A percentile compares a stretch with the other conserved stretches of the same genome.
Conservation (phyloP, 768 basidiomycete genomes). For the Exsudoporus frostii region DNA sequence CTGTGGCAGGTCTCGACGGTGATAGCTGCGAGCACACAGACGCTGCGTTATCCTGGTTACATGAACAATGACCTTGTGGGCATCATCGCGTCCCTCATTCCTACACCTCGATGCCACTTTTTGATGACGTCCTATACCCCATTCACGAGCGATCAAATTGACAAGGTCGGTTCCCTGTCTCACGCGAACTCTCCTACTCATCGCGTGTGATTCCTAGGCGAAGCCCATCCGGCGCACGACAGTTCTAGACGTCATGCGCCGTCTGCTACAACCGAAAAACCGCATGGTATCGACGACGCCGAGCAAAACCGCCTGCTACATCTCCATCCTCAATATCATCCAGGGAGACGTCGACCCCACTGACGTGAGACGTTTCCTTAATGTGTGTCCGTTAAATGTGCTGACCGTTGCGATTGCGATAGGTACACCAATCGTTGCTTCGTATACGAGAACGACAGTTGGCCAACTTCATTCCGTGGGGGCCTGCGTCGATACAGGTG, state of each 20-base stretch:
- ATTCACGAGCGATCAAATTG: conserved; percentile 94
- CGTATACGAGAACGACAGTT: conserved; percentile 95
- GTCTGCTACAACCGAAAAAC: conserved; percentile 96
- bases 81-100: conserved; percentile 94
- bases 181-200: background rate
- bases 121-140: conserved; percentile 99
- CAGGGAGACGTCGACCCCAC: conserved; percentile 98
- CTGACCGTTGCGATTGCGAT: background rate
- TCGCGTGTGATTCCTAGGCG: conserved; percentile 47
- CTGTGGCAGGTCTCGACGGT: conserved; percentile 82
- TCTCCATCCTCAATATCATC: conserved; percentile 97
- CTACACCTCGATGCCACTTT: conserved; percentile 96
- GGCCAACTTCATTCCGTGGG: conserved; percentile 99
- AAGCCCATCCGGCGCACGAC: conserved; percentile 96
- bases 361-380: conserved; percentile 52
- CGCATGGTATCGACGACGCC: conserved; percentile 95
- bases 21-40: conserved; percentile 96
- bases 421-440: conserved; percentile 97
- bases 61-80: conserved; percentile 99
- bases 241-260: conserved; percentile 97
- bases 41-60: conserved; percentile 94
- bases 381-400: background rate
- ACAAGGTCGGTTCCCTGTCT: conserved; percentile 63
- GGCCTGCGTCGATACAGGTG: conserved; percentile 96
- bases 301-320: conserved; percentile 91